These are phyloP conservation scores for Phylloporus sp. DNA, from an alignment of 768 basidiomycete genomes.

Conservation along the genomic window DNA sequence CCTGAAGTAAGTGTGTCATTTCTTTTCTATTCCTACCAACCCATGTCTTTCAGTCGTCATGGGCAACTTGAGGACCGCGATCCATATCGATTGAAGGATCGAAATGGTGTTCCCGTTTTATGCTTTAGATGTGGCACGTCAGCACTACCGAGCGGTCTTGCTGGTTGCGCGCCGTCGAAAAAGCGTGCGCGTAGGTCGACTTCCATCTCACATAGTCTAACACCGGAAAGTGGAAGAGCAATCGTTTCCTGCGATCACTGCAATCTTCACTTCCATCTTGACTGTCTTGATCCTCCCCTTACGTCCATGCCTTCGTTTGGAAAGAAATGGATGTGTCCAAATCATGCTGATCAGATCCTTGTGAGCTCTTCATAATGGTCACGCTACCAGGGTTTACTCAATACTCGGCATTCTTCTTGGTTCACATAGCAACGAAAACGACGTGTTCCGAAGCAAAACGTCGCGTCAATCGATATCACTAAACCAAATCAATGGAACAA, in stretches of 20 bases:
- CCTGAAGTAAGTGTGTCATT: conserved; percentile 60
- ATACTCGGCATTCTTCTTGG: conserved; percentile 3
- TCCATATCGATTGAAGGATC: conserved; percentile 78
- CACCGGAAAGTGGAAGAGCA: conserved; percentile 56
- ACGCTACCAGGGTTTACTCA: neutral
- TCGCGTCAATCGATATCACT: conserved; percentile 67
- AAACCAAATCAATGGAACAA: conserved; percentile 76
- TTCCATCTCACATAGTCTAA: conserved; percentile 32
- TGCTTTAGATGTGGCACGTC: conserved; percentile 89
- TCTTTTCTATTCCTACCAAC: neutral
- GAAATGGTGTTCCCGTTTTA: conserved; percentile 74
- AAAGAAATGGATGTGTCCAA: conserved; percentile 99
- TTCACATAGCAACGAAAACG: conserved; percentile 64
- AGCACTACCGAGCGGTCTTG: conserved; percentile 54
- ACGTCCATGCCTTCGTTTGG: conserved; percentile 77
- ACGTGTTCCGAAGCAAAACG: conserved; percentile 69
- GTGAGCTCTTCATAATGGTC: conserved; percentile 45
- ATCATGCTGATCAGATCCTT: conserved; percentile 82
- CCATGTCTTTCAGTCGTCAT: conserved; percentile 52
- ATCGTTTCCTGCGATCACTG: conserved; percentile 97
- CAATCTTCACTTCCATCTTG: conserved; percentile 91
- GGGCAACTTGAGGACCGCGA: conserved; percentile 91
- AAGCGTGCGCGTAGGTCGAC: conserved; percentile 52
- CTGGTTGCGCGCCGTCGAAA: conserved; percentile 48
- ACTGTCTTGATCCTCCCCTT: conserved; percentile 91